Conservation (phyloP, 768 basidiomycete genomes). For the Calvatia gigantea region DNA sequence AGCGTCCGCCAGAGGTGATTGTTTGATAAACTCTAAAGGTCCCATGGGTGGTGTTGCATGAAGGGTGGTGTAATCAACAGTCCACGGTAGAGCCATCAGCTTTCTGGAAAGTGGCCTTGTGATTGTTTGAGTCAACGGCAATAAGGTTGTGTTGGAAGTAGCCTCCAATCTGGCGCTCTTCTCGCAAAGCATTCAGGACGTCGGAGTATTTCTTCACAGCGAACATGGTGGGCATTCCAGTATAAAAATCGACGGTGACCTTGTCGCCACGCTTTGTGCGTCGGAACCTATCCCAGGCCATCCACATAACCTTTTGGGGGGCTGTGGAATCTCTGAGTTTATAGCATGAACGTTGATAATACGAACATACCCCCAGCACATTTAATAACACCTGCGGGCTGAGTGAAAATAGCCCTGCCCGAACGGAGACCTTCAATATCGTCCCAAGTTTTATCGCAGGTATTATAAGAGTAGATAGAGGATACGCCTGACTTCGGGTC, state of each 20-base stretch:
- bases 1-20: conserved; percentile 72
- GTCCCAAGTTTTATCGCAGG: conserved; percentile 85
- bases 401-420: conserved; percentile 91
- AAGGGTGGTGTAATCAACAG: conserved; percentile 76
- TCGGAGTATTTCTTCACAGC: conserved; percentile 95
- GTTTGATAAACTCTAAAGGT: conserved; percentile 75
- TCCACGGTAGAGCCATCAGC: conserved; percentile 64
- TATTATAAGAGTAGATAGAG: conserved; percentile 88
- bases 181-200: conserved; percentile 72
- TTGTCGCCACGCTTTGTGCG: conserved; percentile 54
- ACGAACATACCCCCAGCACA: conserved; percentile 74
- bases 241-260: conserved; percentile 75
- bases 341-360: neutral
- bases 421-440: conserved; percentile 72
- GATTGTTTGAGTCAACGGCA: conserved; percentile 64
- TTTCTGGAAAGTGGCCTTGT: conserved; percentile 83
- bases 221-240: conserved; percentile 95
- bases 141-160: conserved; percentile 82
- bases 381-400: conserved; percentile 90
- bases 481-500: conserved; percentile 80
- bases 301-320: conserved; percentile 95
- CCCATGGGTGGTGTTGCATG: conserved; percentile 95
- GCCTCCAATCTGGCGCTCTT: conserved; percentile 77
- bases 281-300: conserved; percentile 84
- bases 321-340: conserved; percentile 36